These are phyloP conservation scores for Penicillium argentinense DNA, from an alignment of 495 filamentous ascomycete species.

Conservation along the genomic window DNA sequence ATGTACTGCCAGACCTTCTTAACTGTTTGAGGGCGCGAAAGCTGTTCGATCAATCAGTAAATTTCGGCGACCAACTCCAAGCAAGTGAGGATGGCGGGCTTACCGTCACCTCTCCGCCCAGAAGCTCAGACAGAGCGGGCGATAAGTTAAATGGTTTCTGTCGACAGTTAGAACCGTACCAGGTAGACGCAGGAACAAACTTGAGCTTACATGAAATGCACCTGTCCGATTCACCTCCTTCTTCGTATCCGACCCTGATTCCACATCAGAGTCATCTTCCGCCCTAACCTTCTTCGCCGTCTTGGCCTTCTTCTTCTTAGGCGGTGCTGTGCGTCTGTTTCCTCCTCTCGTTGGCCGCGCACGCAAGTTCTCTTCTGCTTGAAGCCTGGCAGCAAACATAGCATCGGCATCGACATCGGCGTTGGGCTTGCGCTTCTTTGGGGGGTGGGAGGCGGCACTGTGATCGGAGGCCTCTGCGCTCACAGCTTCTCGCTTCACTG, in stretches of 20 bases:
- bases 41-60: constrained; percentile 42
- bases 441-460: constrained; percentile 43
- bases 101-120: constrained; percentile 62
- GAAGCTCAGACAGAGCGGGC: constrained; percentile 60
- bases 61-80: too few species aligned
- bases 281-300: constrained; percentile 71
- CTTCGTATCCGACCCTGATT: constrained; percentile 59
- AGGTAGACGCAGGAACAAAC: constrained; percentile 1
- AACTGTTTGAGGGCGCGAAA: constrained; percentile 91
- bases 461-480: constrained; percentile 50
- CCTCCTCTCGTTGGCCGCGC: constrained; percentile 71
- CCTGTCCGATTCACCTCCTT: constrained; percentile 64
- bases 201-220: constrained; percentile 63
- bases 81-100: constrained; percentile 11
- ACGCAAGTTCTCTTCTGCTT: constrained; percentile 84
- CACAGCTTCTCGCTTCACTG: constrained; percentile 56
- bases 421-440: constrained; percentile 58
- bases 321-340: constrained; percentile 53
- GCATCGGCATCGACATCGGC: constrained; percentile 74
- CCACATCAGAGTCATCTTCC: constrained; percentile 79
- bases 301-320: constrained; percentile 73
- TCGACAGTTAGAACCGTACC: constrained; percentile 5
- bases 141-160: constrained; percentile 70
- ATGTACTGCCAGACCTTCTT: constrained; percentile 96
- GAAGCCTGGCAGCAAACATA: constrained; percentile 77